Conservation (phyloP, 73 alveolate genomes). For the Loxodes magnus region DNA sequence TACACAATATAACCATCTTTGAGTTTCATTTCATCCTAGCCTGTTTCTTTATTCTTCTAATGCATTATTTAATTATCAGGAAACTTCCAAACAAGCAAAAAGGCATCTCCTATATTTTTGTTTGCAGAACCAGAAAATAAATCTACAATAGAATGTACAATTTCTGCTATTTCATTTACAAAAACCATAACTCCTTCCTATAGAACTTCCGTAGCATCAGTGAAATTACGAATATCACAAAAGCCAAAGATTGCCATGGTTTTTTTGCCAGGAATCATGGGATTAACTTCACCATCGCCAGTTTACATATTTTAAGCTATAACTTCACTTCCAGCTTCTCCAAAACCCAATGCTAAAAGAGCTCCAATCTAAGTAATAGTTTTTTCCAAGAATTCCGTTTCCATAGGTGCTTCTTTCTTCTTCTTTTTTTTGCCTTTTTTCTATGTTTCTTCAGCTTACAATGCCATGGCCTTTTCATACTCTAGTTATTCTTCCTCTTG, state of each 20-base stretch:
- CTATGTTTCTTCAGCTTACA: conserved; percentile 30
- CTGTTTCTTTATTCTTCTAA: conserved; percentile 50
- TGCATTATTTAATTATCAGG: conserved; percentile 33
- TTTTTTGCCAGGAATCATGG: conserved; percentile 93
- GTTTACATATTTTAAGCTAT: conserved; percentile 82
- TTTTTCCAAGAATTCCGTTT: conserved; percentile 84
- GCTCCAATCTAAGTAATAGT: conserved; percentile 93
- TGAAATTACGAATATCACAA: conserved; percentile 95
- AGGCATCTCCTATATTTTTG: conserved; percentile 97
- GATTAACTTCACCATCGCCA: conserved; percentile 90
- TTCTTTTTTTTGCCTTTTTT: conserved; percentile 15
- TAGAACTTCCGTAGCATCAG: conserved; percentile 93
- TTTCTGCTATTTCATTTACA: conserved; percentile 95
- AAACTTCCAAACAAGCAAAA: conserved; percentile 94
- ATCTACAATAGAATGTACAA: conserved; percentile 81
- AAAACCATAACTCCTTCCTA: conserved; percentile 95
- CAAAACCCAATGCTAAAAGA: conserved; percentile 89
- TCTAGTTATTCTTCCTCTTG: conserved; percentile 51
- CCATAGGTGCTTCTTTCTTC: conserved; percentile 36
- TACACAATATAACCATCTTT: conserved; percentile 41
- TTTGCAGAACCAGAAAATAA: conserved; percentile 91
- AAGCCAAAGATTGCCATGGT: conserved; percentile 92
- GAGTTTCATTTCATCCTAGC: conserved; percentile 32
- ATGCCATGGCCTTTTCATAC: conserved; percentile 10
- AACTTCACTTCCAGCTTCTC: conserved; percentile 97